Conservation (phyloP, 169 alveolate genomes). For the Cryptosporidium bovis region DNA sequence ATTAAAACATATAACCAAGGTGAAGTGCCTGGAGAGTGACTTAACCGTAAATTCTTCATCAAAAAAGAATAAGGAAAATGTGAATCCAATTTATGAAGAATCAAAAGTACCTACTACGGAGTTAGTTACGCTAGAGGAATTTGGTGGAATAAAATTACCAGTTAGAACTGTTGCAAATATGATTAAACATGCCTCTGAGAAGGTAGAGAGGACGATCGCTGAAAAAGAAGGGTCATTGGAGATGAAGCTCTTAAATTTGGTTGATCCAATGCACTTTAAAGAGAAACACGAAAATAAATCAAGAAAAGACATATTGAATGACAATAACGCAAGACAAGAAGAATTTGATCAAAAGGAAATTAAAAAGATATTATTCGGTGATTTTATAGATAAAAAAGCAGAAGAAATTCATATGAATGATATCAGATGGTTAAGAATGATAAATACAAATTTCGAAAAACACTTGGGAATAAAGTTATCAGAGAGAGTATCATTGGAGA, state of each 20-base stretch:
- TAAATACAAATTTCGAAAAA: slow-evolving; percentile 64
- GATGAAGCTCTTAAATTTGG: slow-evolving; percentile 21
- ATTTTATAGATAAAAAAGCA: background rate
- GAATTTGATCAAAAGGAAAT: background rate
- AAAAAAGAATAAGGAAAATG: background rate
- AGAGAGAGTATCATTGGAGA: slow-evolving; percentile 21
- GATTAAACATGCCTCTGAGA: slow-evolving; percentile 27
- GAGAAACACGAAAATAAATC: slow-evolving; percentile 19
- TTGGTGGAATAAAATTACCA: slow-evolving; percentile 60
- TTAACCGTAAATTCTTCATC: background rate
- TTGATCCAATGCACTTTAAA: slow-evolving; percentile 31
- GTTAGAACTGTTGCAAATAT: slow-evolving; percentile 22
- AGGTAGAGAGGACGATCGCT: slow-evolving; percentile 1
- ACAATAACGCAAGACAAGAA: background rate
- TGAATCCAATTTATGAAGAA: background rate
- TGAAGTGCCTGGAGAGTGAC: background rate
- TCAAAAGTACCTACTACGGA: slow-evolving; percentile 14
- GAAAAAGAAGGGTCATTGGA: slow-evolving; percentile 56
- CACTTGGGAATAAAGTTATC: slow-evolving; percentile 30
- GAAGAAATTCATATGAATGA: background rate
- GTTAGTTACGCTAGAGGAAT: slow-evolving; percentile 6
- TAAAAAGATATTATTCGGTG: slow-evolving; percentile 21
- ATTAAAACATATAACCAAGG: background rate
- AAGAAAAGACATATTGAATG: background rate
- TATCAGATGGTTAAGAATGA: background rate